Evolutionary conservation across 2,329 filamentous ascomycete species (phyloP), one percentile per base, ranked within the genome.

Genomic region (Pyrenophora seminiperda): DNA sequence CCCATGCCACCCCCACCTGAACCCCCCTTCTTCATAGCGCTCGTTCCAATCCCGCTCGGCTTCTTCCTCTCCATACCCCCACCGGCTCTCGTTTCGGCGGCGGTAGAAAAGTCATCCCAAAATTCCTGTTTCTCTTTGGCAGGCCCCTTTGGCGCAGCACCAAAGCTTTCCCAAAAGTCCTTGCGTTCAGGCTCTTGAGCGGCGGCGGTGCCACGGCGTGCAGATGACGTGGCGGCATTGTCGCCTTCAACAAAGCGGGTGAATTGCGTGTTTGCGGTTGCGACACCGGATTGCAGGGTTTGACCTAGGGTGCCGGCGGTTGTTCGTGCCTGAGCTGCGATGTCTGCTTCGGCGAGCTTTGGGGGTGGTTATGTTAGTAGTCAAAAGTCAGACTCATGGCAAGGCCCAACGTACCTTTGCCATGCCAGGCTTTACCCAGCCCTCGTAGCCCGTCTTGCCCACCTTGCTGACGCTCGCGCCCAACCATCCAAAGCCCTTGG

Each of bases 401-500:
- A 20, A 17, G 29, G 37, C 40, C 34, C 15, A 27, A 65, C 80
- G 54, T 79, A 91, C 89, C 83, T 91, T 89, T 68, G 90, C 89
- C 54, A 94, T 91, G 20, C 91, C 94, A 7, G 94, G 94, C 75
- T 96, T 91, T 45, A 99, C 90, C 76, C 91, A 97, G 27, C 88
- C 85, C 61, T 94, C 88, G 71, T 97, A 96, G 18, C 97, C 88
- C 13, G 85, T 90, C 79, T 96, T 95, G 30, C 92, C 94, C 58
- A 90, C 89, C 80, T 94, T 96, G 19, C 86, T 86, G 33, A 97
- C 91, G 10, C 90, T 91, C 27, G 85, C 88, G 14, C 91, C 84
- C 67, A 97, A 91, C 91, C 94, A 97, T 7, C 93, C 93, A 66
- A 97, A 95, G 0, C 93, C 90, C 75, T 96, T 97, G 20, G 86